These are phyloP conservation scores for Pyracantha coccinea DNA, from an alignment of 331 rosid genomes.

Conservation along the genomic window DNA sequence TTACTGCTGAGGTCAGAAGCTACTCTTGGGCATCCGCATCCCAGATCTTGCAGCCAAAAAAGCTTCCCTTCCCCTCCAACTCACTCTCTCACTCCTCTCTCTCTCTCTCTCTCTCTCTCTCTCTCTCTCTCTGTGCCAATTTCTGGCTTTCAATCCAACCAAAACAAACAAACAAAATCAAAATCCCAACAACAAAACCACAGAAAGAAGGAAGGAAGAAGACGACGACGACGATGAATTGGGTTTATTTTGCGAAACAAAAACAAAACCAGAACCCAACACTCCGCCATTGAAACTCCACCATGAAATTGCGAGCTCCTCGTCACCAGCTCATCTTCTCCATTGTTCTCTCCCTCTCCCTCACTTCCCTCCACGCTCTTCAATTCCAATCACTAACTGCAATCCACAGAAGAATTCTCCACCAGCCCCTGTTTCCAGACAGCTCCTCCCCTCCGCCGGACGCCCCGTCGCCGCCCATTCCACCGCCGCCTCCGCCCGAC, in stretches of 20 bases:
- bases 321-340: slow-evolving; percentile 10
- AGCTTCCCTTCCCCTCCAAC: slow-evolving; percentile 32
- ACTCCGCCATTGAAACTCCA: slow-evolving; percentile 29
- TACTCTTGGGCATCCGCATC: slow-evolving; percentile 21
- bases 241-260: not conserved
- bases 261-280: slow-evolving; percentile 14
- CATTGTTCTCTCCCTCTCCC: slow-evolving; percentile 6
- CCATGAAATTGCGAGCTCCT: slow-evolving; percentile 38
- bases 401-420: slow-evolving; percentile 51
- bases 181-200: slow-evolving; percentile 17
- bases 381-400: not conserved
- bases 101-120: not conserved
- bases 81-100: not conserved
- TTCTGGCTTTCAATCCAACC: not conserved
- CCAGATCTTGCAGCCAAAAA: slow-evolving; percentile 64
- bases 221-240: slow-evolving; percentile 30
- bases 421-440: slow-evolving; percentile 77
- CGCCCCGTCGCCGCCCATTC: slow-evolving; percentile 2
- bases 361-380: slow-evolving; percentile 1
- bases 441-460: slow-evolving; percentile 47
- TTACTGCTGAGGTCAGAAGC: slow-evolving; percentile 38
- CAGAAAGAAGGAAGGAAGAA: slow-evolving; percentile 24
- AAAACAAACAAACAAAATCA: not conserved
- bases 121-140: not conserved
- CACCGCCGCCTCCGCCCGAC: slow-evolving; percentile 31